These are phyloP conservation scores for Metschnikowia dekortorum DNA, from an alignment of 805 yeast genomes.

Conservation along the genomic window DNA sequence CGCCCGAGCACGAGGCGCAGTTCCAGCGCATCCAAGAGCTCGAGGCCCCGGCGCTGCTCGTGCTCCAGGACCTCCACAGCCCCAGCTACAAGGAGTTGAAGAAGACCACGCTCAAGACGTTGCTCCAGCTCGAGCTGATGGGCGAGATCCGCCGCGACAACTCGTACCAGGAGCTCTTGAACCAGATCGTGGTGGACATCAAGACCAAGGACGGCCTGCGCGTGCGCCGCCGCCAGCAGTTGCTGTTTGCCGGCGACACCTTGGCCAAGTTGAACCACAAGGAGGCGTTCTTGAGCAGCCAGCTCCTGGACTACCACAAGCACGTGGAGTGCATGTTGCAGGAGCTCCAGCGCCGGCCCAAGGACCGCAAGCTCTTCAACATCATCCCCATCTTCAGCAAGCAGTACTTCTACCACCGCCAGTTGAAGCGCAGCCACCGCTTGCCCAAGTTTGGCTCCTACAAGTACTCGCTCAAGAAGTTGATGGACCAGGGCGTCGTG, in stretches of 20 bases:
- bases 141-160: constrained; percentile 63
- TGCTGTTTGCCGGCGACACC: constrained; percentile 39
- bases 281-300: constrained; percentile 41
- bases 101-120: constrained; percentile 65
- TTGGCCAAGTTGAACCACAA: constrained; percentile 41
- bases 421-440: constrained; percentile 59
- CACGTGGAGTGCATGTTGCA: constrained; percentile 44
- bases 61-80: constrained; percentile 47
- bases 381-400: constrained; percentile 56
- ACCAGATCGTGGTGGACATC: constrained; percentile 82
- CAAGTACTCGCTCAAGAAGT: constrained; percentile 69
- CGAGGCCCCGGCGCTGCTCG: constrained; percentile 12
- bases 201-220: constrained; percentile 44
- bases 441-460: constrained; percentile 73
- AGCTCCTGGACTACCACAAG: constrained; percentile 42
- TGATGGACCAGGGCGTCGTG: constrained; percentile 69
- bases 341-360: constrained; percentile 42
- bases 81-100: constrained; percentile 71
- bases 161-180: constrained; percentile 72
- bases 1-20: constrained; percentile 61
- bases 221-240: constrained; percentile 36
- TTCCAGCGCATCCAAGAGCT: constrained; percentile 43
- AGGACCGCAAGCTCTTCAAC: constrained; percentile 45
- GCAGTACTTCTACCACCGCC: constrained; percentile 72
- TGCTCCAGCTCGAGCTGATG: constrained; percentile 68